phyloP scores from a whole-genome alignment of 495 filamentous ascomycete genomes.

The Tuber brumale region DNA sequence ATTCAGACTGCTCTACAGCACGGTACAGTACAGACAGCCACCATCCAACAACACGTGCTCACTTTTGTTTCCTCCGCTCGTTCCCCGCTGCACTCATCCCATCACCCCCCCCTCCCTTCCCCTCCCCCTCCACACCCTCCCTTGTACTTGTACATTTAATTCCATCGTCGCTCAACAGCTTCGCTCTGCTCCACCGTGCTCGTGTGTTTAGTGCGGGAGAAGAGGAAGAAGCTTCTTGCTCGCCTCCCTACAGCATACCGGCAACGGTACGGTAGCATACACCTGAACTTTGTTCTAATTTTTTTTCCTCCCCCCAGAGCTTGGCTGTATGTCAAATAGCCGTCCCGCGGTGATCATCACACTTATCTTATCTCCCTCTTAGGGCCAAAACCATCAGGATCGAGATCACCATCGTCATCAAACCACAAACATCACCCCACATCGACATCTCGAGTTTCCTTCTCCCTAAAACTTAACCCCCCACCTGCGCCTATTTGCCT shows the following conservation, averaged over 20 bases:
- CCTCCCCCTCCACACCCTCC: no score
- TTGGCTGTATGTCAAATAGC: background rate
- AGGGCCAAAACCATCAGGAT: background rate
- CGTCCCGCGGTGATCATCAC: background rate
- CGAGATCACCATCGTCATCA: constrained; percentile 47
- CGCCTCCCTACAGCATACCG: background rate
- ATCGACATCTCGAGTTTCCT: constrained; percentile 10
- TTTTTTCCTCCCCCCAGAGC: no score
- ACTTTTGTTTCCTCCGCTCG: background rate
- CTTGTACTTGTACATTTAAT: background rate
- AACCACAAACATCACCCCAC: constrained; percentile 17
- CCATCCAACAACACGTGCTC: background rate
- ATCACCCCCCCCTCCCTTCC: background rate
- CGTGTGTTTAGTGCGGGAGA: background rate
- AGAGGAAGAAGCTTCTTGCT: background rate
- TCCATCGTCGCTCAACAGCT: background rate
- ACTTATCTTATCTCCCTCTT: background rate
- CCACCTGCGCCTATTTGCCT: background rate
- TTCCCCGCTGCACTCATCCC: background rate
- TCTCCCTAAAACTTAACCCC: background rate
- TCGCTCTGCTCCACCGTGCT: background rate
- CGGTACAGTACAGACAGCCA: no score
- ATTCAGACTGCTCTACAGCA: background rate
- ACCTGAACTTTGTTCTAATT: background rate
- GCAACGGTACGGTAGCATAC: background rate